These are phyloP conservation scores for Vigna trinervia DNA, from an alignment of 306 rosid genomes.

Conservation along the genomic window DNA sequence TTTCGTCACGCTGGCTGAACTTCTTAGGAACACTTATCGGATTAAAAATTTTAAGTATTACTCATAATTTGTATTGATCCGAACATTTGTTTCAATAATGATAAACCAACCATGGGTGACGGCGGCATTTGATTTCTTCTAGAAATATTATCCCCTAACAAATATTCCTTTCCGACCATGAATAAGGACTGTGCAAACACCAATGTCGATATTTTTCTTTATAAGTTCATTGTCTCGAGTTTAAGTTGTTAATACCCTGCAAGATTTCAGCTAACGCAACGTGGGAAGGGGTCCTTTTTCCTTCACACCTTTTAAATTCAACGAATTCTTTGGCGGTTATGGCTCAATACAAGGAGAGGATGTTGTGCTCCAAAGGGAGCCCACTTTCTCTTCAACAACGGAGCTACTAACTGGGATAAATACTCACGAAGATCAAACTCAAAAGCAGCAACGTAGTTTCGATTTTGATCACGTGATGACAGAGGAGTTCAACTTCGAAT, in stretches of 20 bases:
- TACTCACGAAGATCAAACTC: conserved; percentile 31
- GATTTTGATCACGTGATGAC: conserved; percentile 33
- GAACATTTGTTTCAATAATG: conserved; percentile 16
- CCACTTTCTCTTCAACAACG: conserved; percentile 13
- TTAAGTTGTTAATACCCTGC: not conserved
- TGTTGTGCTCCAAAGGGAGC: conserved; percentile 13
- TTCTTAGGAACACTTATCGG: conserved; percentile 25
- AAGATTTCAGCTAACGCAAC: not conserved
- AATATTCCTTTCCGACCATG: not conserved
- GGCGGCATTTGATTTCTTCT: conserved; percentile 8
- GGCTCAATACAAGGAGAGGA: conserved; percentile 34
- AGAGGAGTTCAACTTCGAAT: conserved; percentile 45
- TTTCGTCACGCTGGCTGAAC: conserved; percentile 9
- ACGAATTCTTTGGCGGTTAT: conserved; percentile 35
- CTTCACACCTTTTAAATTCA: conserved; percentile 22
- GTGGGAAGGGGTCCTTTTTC: conserved; percentile 12
- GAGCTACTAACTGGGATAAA: not conserved
- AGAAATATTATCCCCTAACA: not conserved
- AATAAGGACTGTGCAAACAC: not conserved
- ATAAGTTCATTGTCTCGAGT: not conserved
- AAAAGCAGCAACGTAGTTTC: conserved; percentile 25
- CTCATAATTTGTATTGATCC: not conserved
- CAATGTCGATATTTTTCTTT: not conserved
- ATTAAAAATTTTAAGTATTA: not conserved
- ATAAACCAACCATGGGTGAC: conserved; percentile 25